Conservation (phyloP, 345 rosid genomes). For the Hevea brasiliensis region DNA sequence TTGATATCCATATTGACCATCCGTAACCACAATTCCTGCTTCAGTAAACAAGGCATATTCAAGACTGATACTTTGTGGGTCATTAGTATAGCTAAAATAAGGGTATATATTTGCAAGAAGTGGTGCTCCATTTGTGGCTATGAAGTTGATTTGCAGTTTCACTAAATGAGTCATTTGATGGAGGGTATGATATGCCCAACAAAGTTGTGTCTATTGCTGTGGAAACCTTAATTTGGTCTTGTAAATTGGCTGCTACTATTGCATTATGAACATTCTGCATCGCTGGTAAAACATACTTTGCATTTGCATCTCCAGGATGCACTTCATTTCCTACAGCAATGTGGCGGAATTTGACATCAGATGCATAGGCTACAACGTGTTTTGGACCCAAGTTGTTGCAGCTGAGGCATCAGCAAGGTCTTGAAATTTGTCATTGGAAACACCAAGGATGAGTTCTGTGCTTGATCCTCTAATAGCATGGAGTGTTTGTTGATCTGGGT, state of each 20-base stretch:
- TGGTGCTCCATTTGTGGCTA: slow-evolving; percentile 16
- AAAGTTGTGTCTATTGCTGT: slow-evolving; percentile 29
- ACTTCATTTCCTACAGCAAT: slow-evolving; percentile 56
- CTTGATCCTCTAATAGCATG: slow-evolving; percentile 35
- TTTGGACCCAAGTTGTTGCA: slow-evolving; percentile 38
- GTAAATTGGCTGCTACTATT: slow-evolving; percentile 20
- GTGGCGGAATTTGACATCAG: slow-evolving; percentile 44
- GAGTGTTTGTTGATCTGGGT: slow-evolving; percentile 40
- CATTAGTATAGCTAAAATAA: slow-evolving; percentile 15
- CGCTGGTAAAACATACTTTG: slow-evolving; percentile 26
- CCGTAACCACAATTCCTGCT: slow-evolving; percentile 16
- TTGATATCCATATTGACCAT: slow-evolving; percentile 15
- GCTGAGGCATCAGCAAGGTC: slow-evolving; percentile 16
- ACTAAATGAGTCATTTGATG: slow-evolving; percentile 29
- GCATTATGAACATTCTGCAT: slow-evolving; percentile 32
- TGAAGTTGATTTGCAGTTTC: slow-evolving; percentile 22
- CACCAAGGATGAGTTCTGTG: slow-evolving; percentile 13
- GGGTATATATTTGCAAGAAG: slow-evolving; percentile 31
- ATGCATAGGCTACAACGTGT: slow-evolving; percentile 26
- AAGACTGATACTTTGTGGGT: slow-evolving; percentile 1
- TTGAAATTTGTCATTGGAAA: no score
- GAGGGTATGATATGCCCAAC: slow-evolving; percentile 27
- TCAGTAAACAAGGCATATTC: slow-evolving; percentile 27
- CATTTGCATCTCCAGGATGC: slow-evolving; percentile 19
- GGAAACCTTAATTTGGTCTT: slow-evolving; percentile 38